These are phyloP conservation scores for Cymbopogon flexuosus DNA, from an alignment of 202 grass and related monocot genomes.

Conservation along the genomic window DNA sequence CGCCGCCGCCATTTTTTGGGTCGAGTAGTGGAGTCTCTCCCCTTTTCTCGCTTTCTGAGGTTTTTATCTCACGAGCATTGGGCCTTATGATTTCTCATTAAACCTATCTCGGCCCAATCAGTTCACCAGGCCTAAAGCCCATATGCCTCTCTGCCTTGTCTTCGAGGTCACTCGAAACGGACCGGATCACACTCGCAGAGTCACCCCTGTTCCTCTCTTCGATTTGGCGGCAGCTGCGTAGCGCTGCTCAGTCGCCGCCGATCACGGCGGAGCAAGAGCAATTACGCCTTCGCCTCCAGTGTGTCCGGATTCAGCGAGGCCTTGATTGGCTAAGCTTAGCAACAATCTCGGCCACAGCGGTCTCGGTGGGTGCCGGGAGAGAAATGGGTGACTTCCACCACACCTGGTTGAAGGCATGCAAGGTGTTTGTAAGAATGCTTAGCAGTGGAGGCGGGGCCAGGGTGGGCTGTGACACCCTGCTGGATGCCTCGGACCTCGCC, in stretches of 20 bases:
- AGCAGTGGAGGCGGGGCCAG: conserved; percentile 38
- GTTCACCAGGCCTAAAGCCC: background rate
- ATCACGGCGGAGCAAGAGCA: conserved; percentile 2
- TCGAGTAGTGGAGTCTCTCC: background rate
- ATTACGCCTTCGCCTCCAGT: background rate
- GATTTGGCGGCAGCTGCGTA: background rate
- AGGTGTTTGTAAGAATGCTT: conserved; percentile 53
- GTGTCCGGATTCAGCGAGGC: background rate
- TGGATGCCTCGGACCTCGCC: conserved; percentile 25
- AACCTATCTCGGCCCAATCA: background rate
- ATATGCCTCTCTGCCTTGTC: background rate
- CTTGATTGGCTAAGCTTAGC: background rate
- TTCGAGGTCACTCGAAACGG: background rate
- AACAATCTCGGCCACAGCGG: background rate
- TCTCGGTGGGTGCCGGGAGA: background rate
- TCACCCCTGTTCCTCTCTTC: background rate
- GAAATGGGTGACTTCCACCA: background rate
- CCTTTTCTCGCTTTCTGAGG: background rate
- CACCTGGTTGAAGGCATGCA: conserved; percentile 29
- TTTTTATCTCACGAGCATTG: background rate
- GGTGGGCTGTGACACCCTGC: background rate
- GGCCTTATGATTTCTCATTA: background rate
- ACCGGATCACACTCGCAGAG: background rate
- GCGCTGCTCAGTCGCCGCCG: background rate
- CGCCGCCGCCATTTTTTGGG: conserved; percentile 49